phyloP scores from a whole-genome alignment of 2,329 filamentous ascomycete species.

The Hyphodiscus sp. region DNA sequence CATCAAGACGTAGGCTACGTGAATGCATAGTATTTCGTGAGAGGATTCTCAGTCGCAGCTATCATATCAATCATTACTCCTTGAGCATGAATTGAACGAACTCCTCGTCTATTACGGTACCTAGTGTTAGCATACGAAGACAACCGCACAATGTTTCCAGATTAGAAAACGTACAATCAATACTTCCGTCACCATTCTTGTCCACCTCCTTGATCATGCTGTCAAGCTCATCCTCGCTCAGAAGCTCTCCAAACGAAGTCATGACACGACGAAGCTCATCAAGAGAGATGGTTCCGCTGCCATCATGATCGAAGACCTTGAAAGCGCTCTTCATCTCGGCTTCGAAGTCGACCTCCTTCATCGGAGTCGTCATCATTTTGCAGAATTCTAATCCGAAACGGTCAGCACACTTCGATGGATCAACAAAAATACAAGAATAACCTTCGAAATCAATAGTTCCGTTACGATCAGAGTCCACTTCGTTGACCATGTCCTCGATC shows the following conservation, averaged over 20 bases:
- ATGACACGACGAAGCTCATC: conserved; percentile 57
- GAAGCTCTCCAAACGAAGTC: conserved; percentile 57
- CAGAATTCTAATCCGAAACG: conserved; percentile 49
- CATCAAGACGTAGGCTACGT: neutral
- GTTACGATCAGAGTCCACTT: conserved; percentile 58
- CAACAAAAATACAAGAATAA: conserved; percentile 22
- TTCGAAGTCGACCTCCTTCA: conserved; percentile 55
- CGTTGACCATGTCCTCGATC: conserved; percentile 61
- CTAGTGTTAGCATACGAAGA: neutral
- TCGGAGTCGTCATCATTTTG: conserved; percentile 58
- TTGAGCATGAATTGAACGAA: conserved; percentile 11
- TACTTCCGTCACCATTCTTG: conserved; percentile 56
- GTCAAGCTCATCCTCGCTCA: conserved; percentile 58
- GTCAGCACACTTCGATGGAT: neutral
- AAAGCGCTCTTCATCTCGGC: conserved; percentile 60
- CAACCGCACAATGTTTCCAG: neutral
- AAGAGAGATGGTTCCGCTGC: conserved; percentile 58
- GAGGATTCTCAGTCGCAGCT: neutral
- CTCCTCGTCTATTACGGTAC: conserved; percentile 8
- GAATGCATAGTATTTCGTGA: neutral
- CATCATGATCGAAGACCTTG: conserved; percentile 60
- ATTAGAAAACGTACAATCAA: conserved; percentile 47
- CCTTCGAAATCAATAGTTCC: conserved; percentile 60
- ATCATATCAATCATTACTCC: neutral
- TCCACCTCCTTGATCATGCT: conserved; percentile 62